phyloP scores from a whole-genome alignment of 2,329 filamentous ascomycete species.

The Xylaria sp. region DNA sequence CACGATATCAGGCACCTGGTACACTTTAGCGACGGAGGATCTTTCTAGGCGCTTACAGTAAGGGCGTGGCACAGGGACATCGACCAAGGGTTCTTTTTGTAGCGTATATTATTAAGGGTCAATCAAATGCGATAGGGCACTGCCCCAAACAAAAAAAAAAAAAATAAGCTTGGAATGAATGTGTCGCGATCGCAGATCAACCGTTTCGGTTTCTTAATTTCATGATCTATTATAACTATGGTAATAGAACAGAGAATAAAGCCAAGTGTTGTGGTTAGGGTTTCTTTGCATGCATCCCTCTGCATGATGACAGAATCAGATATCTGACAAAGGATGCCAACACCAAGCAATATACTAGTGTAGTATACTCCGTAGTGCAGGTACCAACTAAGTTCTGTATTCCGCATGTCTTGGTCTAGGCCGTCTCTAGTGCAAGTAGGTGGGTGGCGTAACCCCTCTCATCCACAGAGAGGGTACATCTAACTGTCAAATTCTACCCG shows the following conservation, averaged over 20 bases:
- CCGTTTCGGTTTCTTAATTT: conserved; percentile 20
- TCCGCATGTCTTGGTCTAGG: conserved; percentile 10
- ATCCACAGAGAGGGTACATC: not conserved
- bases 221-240: conserved; percentile 9
- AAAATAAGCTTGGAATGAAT: conserved; percentile 6
- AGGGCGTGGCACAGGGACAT: conserved; percentile 3
- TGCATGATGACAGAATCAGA: conserved; percentile 23
- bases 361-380: too few species aligned
- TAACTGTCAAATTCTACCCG: not conserved
- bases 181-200: conserved; percentile 29
- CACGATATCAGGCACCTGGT: not conserved
- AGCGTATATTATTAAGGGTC: not conserved
- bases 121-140: conserved; percentile 7
- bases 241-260: conserved; percentile 6
- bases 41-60: conserved; percentile 4
- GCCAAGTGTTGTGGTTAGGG: not conserved
- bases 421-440: conserved; percentile 5
- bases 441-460: conserved; percentile 1
- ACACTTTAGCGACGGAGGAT: conserved; percentile 1
- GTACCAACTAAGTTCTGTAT: conserved; percentile 18
- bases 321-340: conserved; percentile 32
- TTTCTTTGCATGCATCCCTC: conserved; percentile 11
- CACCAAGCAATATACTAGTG: conserved; percentile 4
- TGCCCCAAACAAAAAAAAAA: not conserved
- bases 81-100: conserved; percentile 4